Evolutionary conservation across 257 asterid species (phyloP).

Genomic region (Solanum pinnatisectum): DNA sequence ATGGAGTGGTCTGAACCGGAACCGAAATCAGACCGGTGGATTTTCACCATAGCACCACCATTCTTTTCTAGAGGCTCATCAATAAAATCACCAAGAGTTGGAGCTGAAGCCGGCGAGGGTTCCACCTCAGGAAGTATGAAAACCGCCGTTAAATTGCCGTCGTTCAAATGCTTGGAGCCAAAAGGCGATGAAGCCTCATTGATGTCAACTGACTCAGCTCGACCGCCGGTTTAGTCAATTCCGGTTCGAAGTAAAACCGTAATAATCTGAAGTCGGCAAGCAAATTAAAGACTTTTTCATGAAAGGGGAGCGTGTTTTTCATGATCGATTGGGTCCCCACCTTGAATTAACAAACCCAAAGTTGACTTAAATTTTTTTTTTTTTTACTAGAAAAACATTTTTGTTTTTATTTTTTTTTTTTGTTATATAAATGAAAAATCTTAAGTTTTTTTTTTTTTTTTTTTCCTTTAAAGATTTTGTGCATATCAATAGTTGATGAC

Average conservation of each 20-base stretch:
- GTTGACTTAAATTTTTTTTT: too few relatives aligned
- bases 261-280: not conserved
- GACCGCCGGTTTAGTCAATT: conserved; percentile 31
- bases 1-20: conserved; percentile 35
- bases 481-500: not conserved
- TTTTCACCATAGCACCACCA: not conserved
- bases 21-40: conserved; percentile 65
- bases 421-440: not conserved
- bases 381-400: not conserved
- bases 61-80: conserved; percentile 50
- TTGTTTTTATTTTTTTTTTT: not conserved
- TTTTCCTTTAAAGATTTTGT: not conserved
- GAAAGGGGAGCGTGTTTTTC: not conserved
- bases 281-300: not conserved
- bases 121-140: conserved; percentile 20
- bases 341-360: not conserved
- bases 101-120: conserved; percentile 31
- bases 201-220: conserved; percentile 12
- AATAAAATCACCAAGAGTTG: conserved; percentile 40
- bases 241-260: not conserved
- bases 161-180: conserved; percentile 67
- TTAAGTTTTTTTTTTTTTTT: not conserved
- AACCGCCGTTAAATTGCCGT: conserved; percentile 36
- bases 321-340: conserved; percentile 2
- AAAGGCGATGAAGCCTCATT: conserved; percentile 44